Evolutionary conservation across 192 early-diverging fungal species (phyloP), one percentile per base, ranked within the genome.

Genomic region (Dissophora globulifera): DNA sequence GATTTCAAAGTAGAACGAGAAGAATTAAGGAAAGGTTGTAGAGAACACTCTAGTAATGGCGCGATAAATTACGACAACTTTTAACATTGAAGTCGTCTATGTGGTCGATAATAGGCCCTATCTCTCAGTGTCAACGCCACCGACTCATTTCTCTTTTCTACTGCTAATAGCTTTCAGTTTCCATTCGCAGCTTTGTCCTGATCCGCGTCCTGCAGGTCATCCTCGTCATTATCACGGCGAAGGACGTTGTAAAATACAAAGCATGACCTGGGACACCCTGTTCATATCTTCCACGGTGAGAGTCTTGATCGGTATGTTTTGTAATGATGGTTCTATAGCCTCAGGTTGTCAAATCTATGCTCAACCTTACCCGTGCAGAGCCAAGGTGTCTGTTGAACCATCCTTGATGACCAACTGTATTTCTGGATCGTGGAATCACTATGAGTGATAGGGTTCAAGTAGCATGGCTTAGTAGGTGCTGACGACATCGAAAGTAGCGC

Each of bases 291-390:
- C 27, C 40, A 42, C 16, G 7, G 10, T 43, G 57, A 41, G 6
- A 25, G 46, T 46, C 26, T 58, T 58, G 46, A 60, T 17, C 25
- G 58, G 45, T 16, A 61, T 27, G 46, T 33, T 19, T 27, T 61
- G 29, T 38, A 50, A 43, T 7, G 58, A 61, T 32, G 33, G 47
- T 29, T 22, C 47, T 61, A 49, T 13, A 49, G 58, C 46, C 49
- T 49, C 17, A 61, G 46, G 20, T 11, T 29, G 4, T 31, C 23
- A 22, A 57, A 43, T 17, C 38, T 41, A 27, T 57, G 45, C 45
- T 59, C 45, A 31, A 33, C 27, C 58, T 61, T 16, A 49, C 46
- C 13, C 45, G 31, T 15, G 58, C 58, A 19, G 31, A 35, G 0
- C 45, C 30, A 59, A 48, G 58, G 26, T 32, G 17, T 31, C 38